These are phyloP conservation scores for Fusarium gaditjirri DNA, from an alignment of 2,329 filamentous ascomycete species.

Conservation along the genomic window DNA sequence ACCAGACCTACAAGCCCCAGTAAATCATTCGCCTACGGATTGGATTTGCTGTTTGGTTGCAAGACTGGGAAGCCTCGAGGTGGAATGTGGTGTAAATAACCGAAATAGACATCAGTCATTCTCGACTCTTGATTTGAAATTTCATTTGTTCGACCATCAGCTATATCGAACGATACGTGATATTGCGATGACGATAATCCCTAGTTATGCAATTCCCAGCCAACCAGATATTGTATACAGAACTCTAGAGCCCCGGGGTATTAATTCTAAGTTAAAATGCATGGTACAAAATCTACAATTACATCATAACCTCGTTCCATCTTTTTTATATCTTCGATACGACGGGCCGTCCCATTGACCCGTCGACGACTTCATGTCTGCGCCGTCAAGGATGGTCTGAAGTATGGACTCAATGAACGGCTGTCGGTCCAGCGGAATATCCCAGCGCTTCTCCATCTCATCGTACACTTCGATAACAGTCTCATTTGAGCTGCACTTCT, in stretches of 20 bases:
- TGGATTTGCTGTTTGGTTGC: conserved; percentile 28
- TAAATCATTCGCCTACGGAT: conserved; percentile 43
- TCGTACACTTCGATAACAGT: conserved; percentile 66
- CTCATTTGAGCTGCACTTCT: conserved; percentile 64
- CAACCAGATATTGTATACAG: conserved; percentile 18
- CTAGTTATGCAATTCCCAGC: background rate
- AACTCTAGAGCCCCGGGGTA: conserved; percentile 35
- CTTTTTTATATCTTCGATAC: conserved; percentile 42
- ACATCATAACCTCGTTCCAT: conserved; percentile 46
- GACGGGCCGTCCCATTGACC: conserved; percentile 41
- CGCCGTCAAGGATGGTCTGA: conserved; percentile 53
- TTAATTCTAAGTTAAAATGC: conserved; percentile 38
- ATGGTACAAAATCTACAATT: conserved; percentile 40
- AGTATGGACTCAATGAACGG: conserved; percentile 61
- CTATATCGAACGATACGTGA: conserved; percentile 4
- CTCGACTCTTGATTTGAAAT: conserved; percentile 42
- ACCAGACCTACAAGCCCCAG: conserved; percentile 56
- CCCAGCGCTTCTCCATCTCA: conserved; percentile 60
- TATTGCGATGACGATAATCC: background rate
- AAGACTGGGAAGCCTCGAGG: conserved; percentile 37
- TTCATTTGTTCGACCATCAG: conserved; percentile 37
- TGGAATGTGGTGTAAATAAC: conserved; percentile 48
- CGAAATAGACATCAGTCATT: conserved; percentile 50
- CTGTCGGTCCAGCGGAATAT: conserved; percentile 53
- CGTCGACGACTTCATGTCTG: conserved; percentile 45